Evolutionary conservation across 1,284 basidiomycete genomes (phyloP), one percentile per base, ranked within the genome.

Genomic region (Peniophora sp.): DNA sequence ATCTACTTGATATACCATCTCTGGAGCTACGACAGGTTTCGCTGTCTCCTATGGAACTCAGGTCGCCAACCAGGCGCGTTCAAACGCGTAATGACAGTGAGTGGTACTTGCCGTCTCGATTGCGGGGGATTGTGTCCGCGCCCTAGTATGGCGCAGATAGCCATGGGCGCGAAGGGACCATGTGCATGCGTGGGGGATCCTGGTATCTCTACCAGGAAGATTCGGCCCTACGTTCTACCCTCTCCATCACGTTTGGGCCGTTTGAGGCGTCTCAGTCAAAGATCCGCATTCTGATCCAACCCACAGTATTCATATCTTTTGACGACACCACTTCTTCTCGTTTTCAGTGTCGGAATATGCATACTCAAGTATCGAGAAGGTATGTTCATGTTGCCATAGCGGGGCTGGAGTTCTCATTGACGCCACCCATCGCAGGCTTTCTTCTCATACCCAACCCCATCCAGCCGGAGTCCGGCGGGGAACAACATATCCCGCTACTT

Each of bases 31-130:
- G 85, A 88, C 67, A 74, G 66, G 55, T 85, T 88, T 64, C 72
- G 78, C 53, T 88, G 86, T 64, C 65, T 88, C 48, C 74, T 69
- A 64, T 88, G 85, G 86, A 72, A 64, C 53, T 73, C 80, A 22
- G 83, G 83, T 39, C 73, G 83, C 48, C 83, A 85, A 62, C 83
- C 83, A 52, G 85, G 86, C 51, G 79, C 85, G 17, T 88, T 88
- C 74, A 88, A 85, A 67, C 75, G 85, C 51, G 73, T 88, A 62
- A 88, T 88, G 85, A 88, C 84, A 22, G 85, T 87, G 60, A 62
- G 80, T 71, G n/a, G 10, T 41, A 20, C 15, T n/a, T 41, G 24
- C 27, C 27, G 6, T 32, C 6, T 6, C 6, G 27, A 12, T 32
- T 20, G 24, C 10, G 44, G 43, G 46, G n/a, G 10, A 9, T 47